These are phyloP conservation scores for Chlorella sp. DNA, from an alignment of 139 green algal species.

Conservation along the genomic window DNA sequence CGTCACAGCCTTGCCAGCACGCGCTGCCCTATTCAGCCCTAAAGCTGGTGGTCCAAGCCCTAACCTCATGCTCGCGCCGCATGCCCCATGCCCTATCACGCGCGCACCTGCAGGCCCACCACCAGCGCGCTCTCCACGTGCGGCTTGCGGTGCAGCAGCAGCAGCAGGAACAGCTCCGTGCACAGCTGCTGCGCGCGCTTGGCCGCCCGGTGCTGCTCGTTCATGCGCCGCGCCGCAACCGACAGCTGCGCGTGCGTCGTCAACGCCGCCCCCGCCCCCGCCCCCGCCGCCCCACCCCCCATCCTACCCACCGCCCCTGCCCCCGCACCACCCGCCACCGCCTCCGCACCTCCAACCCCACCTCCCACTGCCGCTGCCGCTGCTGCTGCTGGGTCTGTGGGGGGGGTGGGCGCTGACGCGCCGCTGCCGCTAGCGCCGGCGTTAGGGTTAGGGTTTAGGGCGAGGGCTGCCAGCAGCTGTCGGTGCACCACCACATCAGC, in stretches of 20 bases:
- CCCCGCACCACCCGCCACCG: too few species aligned
- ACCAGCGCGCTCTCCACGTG: slow-evolving; percentile 57
- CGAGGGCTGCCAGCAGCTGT: slow-evolving; percentile 49
- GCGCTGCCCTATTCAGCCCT: too few species aligned
- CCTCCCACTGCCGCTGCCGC: not conserved
- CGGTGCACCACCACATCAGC: slow-evolving; percentile 43
- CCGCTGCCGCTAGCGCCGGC: too few species aligned
- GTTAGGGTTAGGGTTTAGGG: not conserved
- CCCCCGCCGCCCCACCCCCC: too few species aligned
- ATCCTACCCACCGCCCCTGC: too few species aligned
- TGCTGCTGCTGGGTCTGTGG: not conserved
- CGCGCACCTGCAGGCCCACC: slow-evolving; percentile 15
- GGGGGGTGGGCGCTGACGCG: too few species aligned
- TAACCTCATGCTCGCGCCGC: too few species aligned
- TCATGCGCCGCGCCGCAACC: slow-evolving; percentile 38
- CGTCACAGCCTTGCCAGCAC: too few species aligned
- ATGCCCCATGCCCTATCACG: too few species aligned
- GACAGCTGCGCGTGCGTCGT: slow-evolving; percentile 20
- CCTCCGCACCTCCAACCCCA: not conserved
- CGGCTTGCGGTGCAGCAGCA: slow-evolving; percentile 45
- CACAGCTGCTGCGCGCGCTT: slow-evolving; percentile 60
- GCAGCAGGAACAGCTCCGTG: slow-evolving; percentile 62
- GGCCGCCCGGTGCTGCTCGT: slow-evolving; percentile 47
- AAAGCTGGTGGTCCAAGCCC: too few species aligned
- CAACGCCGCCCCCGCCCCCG: too few species aligned